Evolutionary conservation across 2,329 filamentous ascomycete species (phyloP).

Genomic region (Cordyceps sp.): DNA sequence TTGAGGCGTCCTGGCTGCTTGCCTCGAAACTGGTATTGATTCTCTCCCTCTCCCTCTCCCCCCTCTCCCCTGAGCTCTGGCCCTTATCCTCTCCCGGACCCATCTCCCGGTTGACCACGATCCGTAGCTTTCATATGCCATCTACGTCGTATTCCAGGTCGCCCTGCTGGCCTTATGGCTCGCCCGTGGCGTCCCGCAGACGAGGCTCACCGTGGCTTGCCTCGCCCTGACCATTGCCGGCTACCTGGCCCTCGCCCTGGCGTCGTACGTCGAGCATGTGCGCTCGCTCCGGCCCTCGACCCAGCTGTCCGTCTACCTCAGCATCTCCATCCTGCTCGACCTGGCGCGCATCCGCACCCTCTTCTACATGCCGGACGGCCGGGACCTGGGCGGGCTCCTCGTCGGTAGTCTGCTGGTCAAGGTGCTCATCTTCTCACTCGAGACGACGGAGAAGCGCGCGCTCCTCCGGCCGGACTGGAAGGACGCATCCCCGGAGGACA

Average conservation of each 20-base stretch:
- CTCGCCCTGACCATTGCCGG: slow-evolving; percentile 5
- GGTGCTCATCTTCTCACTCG: slow-evolving; percentile 11
- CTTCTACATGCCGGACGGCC: slow-evolving; percentile 10
- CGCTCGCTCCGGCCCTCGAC: slow-evolving; percentile 15
- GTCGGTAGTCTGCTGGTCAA: slow-evolving; percentile 12
- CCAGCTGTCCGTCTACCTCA: slow-evolving; percentile 13
- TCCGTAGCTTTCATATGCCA: background rate
- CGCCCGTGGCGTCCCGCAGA: slow-evolving; percentile 3
- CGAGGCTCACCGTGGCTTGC: slow-evolving; percentile 5
- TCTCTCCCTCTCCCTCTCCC: background rate
- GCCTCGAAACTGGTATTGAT: slow-evolving; percentile 4
- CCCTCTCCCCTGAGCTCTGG: background rate
- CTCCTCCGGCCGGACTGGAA: slow-evolving; percentile 7
- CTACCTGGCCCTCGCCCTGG: slow-evolving; percentile 4
- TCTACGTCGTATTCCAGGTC: slow-evolving; percentile 5
- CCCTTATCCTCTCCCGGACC: background rate
- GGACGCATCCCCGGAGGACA: slow-evolving; percentile 12
- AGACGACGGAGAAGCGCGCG: slow-evolving; percentile 12
- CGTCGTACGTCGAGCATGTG: slow-evolving; percentile 16
- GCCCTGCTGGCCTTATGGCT: slow-evolving; percentile 7
- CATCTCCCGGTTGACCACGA: too few species aligned
- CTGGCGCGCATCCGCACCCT: slow-evolving; percentile 13
- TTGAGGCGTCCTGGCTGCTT: slow-evolving; percentile 4
- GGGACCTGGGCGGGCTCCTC: slow-evolving; percentile 9
- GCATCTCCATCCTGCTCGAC: slow-evolving; percentile 15